A percentile compares a stretch with the other conserved stretches of the same genome.
These are phyloP conservation scores for Cicer arietinum DNA, from an alignment of 306 rosid genomes.

Conservation along the genomic window DNA sequence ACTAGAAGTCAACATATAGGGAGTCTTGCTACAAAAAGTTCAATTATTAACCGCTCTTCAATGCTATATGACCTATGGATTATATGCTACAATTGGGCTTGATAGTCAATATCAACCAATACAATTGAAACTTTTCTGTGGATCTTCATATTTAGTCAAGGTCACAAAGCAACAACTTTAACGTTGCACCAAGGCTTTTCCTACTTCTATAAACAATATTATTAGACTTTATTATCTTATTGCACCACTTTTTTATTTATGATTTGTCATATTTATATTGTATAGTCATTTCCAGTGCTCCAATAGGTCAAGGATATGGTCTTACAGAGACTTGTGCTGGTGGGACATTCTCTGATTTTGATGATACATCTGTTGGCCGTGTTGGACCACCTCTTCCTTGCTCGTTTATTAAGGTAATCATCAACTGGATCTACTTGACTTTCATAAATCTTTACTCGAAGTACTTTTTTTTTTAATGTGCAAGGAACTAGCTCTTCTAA, in stretches of 20 bases:
- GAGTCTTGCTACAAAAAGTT: constrained; percentile 19
- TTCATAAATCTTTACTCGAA: constrained; percentile 24
- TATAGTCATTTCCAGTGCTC: constrained; percentile 65
- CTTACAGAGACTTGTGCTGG: constrained; percentile 98
- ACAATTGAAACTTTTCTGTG: constrained; percentile 9
- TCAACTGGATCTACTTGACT: constrained; percentile 24
- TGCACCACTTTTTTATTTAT: background rate
- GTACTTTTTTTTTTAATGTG: background rate
- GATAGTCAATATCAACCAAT: constrained; percentile 18
- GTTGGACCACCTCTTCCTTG: constrained; percentile 99
- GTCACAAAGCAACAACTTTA: background rate
- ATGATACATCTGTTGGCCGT: constrained; percentile 89
- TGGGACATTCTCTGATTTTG: constrained; percentile 91
- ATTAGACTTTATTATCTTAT: constrained; percentile 16
- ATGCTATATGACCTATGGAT: background rate
- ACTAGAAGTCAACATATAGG: background rate
- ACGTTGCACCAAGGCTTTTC: background rate
- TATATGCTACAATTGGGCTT: background rate
- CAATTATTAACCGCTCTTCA: background rate
- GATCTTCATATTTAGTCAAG: constrained; percentile 13
- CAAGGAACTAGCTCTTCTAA: background rate
- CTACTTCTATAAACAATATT: background rate
- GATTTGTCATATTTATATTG: constrained; percentile 38
- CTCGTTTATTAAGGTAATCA: constrained; percentile 74
- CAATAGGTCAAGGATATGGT: constrained; percentile 98